phyloP scores from a whole-genome alignment of 768 basidiomycete genomes.

The Hydnomerulius pinastri region DNA sequence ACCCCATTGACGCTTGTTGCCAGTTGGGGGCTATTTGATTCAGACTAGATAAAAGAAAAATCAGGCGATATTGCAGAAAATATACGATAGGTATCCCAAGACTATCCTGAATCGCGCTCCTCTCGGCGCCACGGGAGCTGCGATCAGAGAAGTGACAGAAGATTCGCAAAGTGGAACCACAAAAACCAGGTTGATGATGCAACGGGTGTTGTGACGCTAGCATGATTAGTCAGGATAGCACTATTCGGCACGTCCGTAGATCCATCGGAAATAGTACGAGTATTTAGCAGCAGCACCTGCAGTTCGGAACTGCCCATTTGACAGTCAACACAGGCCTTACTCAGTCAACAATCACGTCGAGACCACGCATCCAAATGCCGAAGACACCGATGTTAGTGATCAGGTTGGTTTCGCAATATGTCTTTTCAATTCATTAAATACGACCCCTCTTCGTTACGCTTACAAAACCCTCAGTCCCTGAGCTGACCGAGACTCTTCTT shows the following conservation, averaged over 20 bases:
- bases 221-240: neutral
- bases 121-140: too few species aligned
- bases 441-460: conserved; percentile 10
- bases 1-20: too few species aligned
- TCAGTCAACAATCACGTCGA: neutral
- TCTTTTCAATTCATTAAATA: neutral
- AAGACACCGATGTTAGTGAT: conserved; percentile 12
- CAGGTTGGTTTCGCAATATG: conserved; percentile 9
- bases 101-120: too few species aligned
- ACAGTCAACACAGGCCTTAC: neutral
- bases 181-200: too few species aligned
- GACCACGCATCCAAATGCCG: neutral
- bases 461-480: conserved; percentile 13
- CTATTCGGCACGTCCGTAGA: neutral
- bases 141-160: too few species aligned
- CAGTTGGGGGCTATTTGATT: too few species aligned
- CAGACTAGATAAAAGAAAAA: too few species aligned
- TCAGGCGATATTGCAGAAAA: too few species aligned
- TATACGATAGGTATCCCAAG: too few species aligned
- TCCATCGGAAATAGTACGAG: neutral
- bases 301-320: neutral
- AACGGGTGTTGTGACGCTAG: neutral
- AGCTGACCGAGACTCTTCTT: neutral
- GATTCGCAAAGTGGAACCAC: too few species aligned
- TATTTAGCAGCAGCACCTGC: neutral